Evolutionary conservation across 2,329 filamentous ascomycete genomes (phyloP).

Genomic region (Macrophomina phaseolina): DNA sequence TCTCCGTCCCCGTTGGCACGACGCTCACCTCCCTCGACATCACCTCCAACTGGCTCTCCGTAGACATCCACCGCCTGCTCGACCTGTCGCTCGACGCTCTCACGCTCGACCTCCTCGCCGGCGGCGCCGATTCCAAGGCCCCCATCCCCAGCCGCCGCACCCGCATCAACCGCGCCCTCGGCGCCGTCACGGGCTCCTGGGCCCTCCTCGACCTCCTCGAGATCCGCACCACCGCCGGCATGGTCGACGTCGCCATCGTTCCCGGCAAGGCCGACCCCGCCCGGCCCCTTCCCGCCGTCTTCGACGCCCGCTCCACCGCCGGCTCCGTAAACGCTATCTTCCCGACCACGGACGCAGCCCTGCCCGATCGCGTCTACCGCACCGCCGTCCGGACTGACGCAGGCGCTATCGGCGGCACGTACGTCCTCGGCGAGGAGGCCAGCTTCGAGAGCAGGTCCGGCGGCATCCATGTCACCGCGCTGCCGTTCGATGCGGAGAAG

Average conservation of each 20-base stretch:
- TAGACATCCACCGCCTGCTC: slow-evolving; percentile 9
- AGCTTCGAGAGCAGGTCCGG: neutral
- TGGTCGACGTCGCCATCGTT: neutral
- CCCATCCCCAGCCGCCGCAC: slow-evolving; percentile 8
- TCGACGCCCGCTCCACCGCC: neutral
- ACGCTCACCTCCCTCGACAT: neutral
- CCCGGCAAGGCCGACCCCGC: neutral
- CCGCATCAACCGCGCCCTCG: neutral
- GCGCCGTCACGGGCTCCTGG: slow-evolving; percentile 1
- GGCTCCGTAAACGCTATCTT: neutral
- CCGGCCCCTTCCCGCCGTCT: neutral
- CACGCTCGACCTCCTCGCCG: neutral
- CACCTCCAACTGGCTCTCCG: slow-evolving; percentile 6
- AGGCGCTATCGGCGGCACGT: neutral
- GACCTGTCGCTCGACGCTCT: neutral
- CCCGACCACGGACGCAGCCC: neutral
- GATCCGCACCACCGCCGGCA: neutral
- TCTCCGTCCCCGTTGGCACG: neutral
- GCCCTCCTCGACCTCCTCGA: slow-evolving; percentile 19
- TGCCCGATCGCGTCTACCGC: neutral
- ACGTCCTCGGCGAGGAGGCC: slow-evolving; percentile 5
- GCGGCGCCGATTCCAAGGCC: neutral
- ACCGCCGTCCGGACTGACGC: neutral
- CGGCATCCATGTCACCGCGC: neutral
- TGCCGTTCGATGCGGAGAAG: neutral